Base-by-base conservation (phyloP, 768 basidiomycete genomes). In the Cyclocybe aegerita region DNA sequence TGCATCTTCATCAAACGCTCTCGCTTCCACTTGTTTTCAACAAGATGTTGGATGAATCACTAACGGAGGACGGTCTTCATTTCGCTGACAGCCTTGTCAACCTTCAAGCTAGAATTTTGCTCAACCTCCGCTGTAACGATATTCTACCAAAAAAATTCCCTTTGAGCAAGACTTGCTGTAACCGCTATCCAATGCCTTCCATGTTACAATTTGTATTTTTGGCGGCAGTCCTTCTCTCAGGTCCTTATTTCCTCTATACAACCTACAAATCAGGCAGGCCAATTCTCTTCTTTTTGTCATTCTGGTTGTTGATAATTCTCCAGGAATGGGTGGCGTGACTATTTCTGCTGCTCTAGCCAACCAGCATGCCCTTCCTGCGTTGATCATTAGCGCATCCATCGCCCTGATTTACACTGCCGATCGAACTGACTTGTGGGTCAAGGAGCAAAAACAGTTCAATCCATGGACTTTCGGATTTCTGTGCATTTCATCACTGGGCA, bases 21-120 rank as follows among this genome's bases (percentile, higher is more conserved):
- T 76, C 82, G 9, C 70, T 94, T 23, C 90, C 92, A 5, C 71
- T 79, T 23, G 89, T 86, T 1, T 91, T 96, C 70, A 97, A 97
- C 67, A 63, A 76, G 39, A 83, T 97, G 80, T 70, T 91, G 10
- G 80, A 85, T 50, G 75, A 82, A 6, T 80, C 81, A 2, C 77
- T 88, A 60, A 96, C 93, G 12, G 75, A 82, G 35, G 93, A 97
- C 56, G 93, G 93, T 4, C 71, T 97, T 7, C 93, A 96, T 66
- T 95, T 86, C 59, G 80, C 81, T 2, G 76, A 82, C 44, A 57
- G 73, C 23, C 60, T 92, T 37, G 72, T 86, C 54, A 77, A 74
- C 56, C 71, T 77, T 36, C 93, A 96, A 65, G 88, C 89, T 8
- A 85, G 82, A 52, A 72, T 96, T 43, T 69, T 97, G 43, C 73